phyloP scores from a whole-genome alignment of 2,329 filamentous ascomycete genomes.

The Lachnellula hyalina region DNA sequence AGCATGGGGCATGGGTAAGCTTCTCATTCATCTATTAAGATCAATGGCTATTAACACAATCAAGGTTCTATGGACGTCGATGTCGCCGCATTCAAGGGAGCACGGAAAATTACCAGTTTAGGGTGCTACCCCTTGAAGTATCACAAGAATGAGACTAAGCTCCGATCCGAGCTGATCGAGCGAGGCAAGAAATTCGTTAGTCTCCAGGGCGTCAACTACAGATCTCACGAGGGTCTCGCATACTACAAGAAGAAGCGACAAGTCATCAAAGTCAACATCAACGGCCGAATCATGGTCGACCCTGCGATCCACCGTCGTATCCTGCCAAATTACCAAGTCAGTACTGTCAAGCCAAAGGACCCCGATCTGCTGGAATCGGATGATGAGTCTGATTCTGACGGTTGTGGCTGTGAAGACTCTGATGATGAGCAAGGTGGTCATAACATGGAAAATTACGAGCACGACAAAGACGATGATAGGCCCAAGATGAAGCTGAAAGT shows the following conservation, averaged over 20 bases:
- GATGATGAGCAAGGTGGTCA: slow-evolving; percentile 27
- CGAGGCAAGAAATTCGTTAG: slow-evolving; percentile 80
- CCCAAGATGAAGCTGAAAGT: slow-evolving; percentile 33
- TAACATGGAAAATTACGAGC: slow-evolving; percentile 16
- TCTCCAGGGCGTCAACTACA: slow-evolving; percentile 79
- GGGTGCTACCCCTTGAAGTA: slow-evolving; percentile 73
- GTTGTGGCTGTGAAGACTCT: slow-evolving; percentile 36
- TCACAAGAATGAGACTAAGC: slow-evolving; percentile 63
- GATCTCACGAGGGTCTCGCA: slow-evolving; percentile 75
- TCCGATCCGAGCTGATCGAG: slow-evolving; percentile 65
- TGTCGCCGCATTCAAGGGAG: slow-evolving; percentile 71
- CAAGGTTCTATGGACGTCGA: slow-evolving; percentile 55
- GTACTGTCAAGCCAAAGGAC: slow-evolving; percentile 67
- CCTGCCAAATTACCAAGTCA: slow-evolving; percentile 80
- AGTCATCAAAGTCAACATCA: slow-evolving; percentile 75
- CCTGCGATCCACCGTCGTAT: slow-evolving; percentile 75
- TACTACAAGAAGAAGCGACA: slow-evolving; percentile 77
- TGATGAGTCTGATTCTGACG: slow-evolving; percentile 38
- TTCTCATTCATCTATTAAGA: neutral
- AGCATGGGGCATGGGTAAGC: slow-evolving; percentile 64
- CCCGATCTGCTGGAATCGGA: slow-evolving; percentile 51
- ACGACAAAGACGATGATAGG: slow-evolving; percentile 24
- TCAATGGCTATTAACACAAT: slow-evolving; percentile 6
- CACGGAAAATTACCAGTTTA: slow-evolving; percentile 75
- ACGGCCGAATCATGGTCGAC: slow-evolving; percentile 85